Conservation (phyloP, 164 flowering plant species). For the Annona squamosa region DNA sequence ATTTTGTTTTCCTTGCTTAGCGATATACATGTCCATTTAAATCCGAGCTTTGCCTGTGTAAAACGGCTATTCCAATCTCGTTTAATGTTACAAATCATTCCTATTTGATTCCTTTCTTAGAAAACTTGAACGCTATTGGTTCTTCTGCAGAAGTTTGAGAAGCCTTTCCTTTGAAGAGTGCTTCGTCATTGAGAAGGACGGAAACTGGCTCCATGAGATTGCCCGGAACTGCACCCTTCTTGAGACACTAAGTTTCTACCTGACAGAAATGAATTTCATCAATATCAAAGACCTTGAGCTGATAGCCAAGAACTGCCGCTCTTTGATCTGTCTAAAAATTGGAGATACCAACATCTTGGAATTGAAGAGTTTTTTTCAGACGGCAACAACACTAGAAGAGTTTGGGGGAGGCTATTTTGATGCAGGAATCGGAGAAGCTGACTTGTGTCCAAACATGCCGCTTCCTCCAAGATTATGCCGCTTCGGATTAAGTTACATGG, state of each 20-base stretch:
- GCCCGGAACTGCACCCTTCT: constrained; percentile 67
- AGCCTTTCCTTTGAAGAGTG: constrained; percentile 77
- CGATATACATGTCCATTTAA: no score
- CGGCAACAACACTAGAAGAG: constrained; percentile 63
- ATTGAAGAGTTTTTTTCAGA: constrained; percentile 49
- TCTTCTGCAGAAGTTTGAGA: constrained; percentile 49
- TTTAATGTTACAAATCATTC: no score
- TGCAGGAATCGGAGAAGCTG: constrained; percentile 30
- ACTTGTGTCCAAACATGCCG: constrained; percentile 27
- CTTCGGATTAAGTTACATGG: constrained; percentile 67
- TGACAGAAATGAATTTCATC: constrained; percentile 52
- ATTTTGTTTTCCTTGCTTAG: no score
- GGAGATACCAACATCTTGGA: constrained; percentile 58
- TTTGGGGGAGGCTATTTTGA: constrained; percentile 75
- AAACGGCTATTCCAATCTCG: no score
- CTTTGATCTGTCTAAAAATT: constrained; percentile 61
- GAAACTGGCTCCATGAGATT: constrained; percentile 84
- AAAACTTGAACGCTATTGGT: no score
- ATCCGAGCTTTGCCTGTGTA: no score
- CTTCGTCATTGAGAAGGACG: constrained; percentile 47
- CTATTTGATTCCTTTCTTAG: no score
- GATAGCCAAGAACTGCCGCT: constrained; percentile 65
- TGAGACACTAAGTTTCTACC: constrained; percentile 66
- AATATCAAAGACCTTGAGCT: constrained; percentile 58
- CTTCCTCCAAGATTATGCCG: constrained; percentile 56